Base-by-base conservation (phyloP, 352 stramenopile genomes). In the Globisporangium polare region DNA sequence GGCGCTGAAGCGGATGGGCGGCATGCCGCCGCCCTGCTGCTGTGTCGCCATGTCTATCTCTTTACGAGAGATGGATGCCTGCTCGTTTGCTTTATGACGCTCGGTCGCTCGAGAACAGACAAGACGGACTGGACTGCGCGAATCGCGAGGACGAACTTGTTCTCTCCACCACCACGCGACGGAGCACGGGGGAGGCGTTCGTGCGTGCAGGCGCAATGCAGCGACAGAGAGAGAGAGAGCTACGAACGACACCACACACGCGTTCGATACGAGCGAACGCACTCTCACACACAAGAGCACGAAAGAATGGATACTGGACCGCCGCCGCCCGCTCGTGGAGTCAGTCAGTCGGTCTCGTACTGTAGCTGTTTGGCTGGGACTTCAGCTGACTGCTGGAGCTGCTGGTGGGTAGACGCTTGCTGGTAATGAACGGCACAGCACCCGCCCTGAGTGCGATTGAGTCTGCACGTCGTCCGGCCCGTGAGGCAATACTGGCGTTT, bases 1-100 rank as follows among this genome's bases (percentile, higher is more conserved):
- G 9, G 58, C 63, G 27, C 58, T 71, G 41, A 90, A 82, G 26
- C 71, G 47, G 13, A 89, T 60, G 20, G 64, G 53, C 37, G 69
- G 75, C 37, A 78, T 52, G 1, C 74, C 75, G 22, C 35, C 27
- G 18, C 29, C n/a, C n/a, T 46, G 51, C 26, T 15, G 50, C 26
- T 15, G 50, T 3, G 5, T 8, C 4, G 51, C 31, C 59, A 59
- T 65, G 37, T 46, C 4, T n/a, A 12, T 46, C 4, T n/a, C 22
- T 18, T 52, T 51, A 6, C 24, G 43, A 29, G 22, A 2, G 7
- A 17, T 29, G 20, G 20, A 35, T 35, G 29, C 3, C 3, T 35
- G 43, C 43, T 51, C 29, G 45, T 17, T 47, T 47, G 29, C 29
- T 33, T 43, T 18, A 43, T n/a, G 15, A 1, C n/a, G n/a, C n/a